phyloP scores from a whole-genome alignment of 1,284 basidiomycete species.

The Apiotrichum siamense region DNA sequence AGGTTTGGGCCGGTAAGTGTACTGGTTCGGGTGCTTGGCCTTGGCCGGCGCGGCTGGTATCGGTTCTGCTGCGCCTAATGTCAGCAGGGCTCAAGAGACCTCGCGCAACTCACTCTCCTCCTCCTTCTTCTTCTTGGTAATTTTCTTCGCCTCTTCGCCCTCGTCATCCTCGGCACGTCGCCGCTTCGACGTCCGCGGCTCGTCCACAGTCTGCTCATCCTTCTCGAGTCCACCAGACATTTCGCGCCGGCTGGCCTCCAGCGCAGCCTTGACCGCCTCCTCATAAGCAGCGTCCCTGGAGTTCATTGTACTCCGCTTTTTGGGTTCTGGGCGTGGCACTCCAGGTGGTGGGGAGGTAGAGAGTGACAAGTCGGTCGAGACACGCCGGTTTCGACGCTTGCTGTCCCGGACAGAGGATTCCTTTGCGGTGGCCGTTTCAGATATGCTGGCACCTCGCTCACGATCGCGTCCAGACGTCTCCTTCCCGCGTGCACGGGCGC shows the following conservation, averaged over 20 bases:
- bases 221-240: constrained; percentile 10
- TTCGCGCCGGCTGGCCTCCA: constrained; percentile 46
- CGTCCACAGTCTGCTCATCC: constrained; percentile 21
- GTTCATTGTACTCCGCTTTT: constrained; percentile 94
- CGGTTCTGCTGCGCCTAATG: constrained; percentile 4
- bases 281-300: constrained; percentile 91
- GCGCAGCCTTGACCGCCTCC: constrained; percentile 61
- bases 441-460: not conserved
- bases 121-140: constrained; percentile 39
- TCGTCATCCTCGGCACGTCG: constrained; percentile 25
- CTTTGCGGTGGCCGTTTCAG: constrained; percentile 2
- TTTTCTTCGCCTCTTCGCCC: constrained; percentile 18
- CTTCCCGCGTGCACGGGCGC: not conserved
- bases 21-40: constrained; percentile 54
- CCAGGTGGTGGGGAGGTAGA: constrained; percentile 12
- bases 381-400: constrained; percentile 7
- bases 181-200: constrained; percentile 44
- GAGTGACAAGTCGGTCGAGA: constrained; percentile 15
- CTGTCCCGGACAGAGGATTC: constrained; percentile 9
- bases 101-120: constrained; percentile 33
- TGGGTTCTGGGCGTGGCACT: constrained; percentile 47
- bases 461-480: not conserved
- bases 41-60: constrained; percentile 21
- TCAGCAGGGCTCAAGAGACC: not conserved
- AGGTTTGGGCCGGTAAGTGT: constrained; percentile 54